Conservation (phyloP, 169 alveolate species). For the Plasmodium gonderi region DNA sequence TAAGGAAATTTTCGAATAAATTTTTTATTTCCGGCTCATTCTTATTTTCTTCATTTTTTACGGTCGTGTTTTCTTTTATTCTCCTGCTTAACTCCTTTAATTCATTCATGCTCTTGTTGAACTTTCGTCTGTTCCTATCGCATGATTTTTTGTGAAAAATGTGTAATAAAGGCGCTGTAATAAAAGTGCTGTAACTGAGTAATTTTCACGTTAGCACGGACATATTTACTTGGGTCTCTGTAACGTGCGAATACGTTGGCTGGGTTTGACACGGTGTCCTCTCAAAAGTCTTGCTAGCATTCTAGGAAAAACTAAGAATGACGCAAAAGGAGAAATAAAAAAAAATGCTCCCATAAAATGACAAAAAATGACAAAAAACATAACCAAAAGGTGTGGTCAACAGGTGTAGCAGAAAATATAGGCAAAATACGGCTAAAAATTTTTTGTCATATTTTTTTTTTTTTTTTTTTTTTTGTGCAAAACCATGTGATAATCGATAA, state of each 20-base stretch:
- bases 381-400: too few relatives aligned
- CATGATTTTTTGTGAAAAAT: neutral
- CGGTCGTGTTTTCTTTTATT: conserved; percentile 58
- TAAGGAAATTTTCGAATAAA: conserved; percentile 55
- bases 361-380: too few relatives aligned
- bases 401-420: neutral
- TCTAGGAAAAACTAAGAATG: neutral
- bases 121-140: neutral
- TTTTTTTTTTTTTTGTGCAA: too few relatives aligned
- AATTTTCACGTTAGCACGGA: neutral
- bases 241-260: neutral
- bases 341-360: neutral
- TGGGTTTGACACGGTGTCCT: too few relatives aligned
- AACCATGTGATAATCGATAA: too few relatives aligned
- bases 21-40: conserved; percentile 70
- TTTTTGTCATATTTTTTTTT: too few relatives aligned
- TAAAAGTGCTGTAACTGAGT: neutral
- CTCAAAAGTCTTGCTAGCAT: too few relatives aligned
- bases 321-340: neutral
- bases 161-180: too few relatives aligned
- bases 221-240: neutral
- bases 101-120: conserved; percentile 45
- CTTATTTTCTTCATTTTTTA: conserved; percentile 53
- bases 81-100: conserved; percentile 65
- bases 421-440: too few relatives aligned